These are phyloP conservation scores for Amborella trichopoda DNA, from an alignment of 164 flowering plant genomes.

Conservation along the genomic window DNA sequence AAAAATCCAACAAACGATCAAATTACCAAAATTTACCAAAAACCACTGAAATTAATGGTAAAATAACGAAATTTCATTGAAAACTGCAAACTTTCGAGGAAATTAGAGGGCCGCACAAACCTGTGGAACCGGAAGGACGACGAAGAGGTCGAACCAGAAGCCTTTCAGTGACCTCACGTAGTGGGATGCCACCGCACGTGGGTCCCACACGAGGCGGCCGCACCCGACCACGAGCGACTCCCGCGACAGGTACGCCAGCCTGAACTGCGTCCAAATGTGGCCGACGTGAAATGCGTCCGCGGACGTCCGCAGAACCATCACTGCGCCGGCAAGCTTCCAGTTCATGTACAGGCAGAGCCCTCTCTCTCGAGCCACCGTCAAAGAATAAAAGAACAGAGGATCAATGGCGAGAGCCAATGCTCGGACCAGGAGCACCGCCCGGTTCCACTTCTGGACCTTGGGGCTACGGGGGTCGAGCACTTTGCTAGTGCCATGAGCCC, in stretches of 20 bases:
- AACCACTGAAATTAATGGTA: no score
- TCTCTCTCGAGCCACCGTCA: conserved; percentile 61
- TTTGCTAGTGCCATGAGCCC: no score
- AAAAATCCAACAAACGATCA: no score
- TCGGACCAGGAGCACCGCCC: conserved; percentile 56
- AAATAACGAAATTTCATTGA: no score
- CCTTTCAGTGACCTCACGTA: conserved; percentile 66
- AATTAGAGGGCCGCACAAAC: conserved; percentile 16
- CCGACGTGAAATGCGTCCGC: conserved; percentile 66
- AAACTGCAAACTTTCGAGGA: background rate
- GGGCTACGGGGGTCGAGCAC: conserved; percentile 82
- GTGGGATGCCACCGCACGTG: conserved; percentile 61
- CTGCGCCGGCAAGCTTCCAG: conserved; percentile 52
- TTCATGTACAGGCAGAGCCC: conserved; percentile 82
- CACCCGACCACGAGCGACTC: conserved; percentile 88
- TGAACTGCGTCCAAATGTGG: conserved; percentile 81
- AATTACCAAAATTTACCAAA: no score
- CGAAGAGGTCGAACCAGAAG: conserved; percentile 88
- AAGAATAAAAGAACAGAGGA: conserved; percentile 77
- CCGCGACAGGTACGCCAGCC: conserved; percentile 77
- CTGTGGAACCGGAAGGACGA: conserved; percentile 91
- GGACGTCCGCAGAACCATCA: conserved; percentile 59
- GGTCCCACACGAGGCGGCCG: conserved; percentile 96
- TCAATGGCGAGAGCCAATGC: conserved; percentile 82
- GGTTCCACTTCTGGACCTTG: conserved; percentile 65